Conservation (phyloP, 1,139 yeast genomes). For the Geotrichum europaeum region DNA sequence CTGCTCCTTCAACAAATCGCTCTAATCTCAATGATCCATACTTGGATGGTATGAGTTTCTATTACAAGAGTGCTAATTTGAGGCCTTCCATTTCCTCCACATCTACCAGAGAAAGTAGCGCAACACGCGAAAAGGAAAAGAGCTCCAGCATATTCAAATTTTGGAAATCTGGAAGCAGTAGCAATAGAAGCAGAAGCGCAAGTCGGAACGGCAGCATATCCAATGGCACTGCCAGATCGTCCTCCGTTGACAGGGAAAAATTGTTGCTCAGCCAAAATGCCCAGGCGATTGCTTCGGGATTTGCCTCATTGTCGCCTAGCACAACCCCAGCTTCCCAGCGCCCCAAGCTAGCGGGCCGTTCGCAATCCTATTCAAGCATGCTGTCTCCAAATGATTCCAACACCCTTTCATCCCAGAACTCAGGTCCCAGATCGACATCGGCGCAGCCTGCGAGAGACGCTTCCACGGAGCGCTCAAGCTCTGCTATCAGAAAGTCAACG, state of each 20-base stretch:
- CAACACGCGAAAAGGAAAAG: slow-evolving; percentile 1
- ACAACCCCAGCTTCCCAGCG: background rate
- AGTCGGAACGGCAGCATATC: background rate
- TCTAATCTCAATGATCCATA: slow-evolving; percentile 1
- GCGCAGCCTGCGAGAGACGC: background rate
- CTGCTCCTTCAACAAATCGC: background rate
- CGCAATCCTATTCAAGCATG: slow-evolving; percentile 7
- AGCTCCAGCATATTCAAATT: background rate
- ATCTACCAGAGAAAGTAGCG: background rate
- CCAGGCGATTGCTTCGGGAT: slow-evolving; percentile 1
- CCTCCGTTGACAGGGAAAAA: slow-evolving; percentile 2
- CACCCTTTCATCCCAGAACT: background rate
- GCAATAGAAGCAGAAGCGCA: background rate
- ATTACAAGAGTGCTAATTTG: slow-evolving; percentile 1
- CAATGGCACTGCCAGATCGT: background rate
- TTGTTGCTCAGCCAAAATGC: slow-evolving; percentile 1
- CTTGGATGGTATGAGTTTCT: slow-evolving; percentile 1
- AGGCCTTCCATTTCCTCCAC: slow-evolving; percentile 1
- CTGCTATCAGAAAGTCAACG: background rate
- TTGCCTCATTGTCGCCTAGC: background rate
- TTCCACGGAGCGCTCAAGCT: slow-evolving; percentile 16
- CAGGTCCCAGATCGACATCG: background rate
- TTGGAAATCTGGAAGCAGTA: background rate
- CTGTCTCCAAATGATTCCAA: background rate
- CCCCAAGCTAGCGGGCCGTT: slow-evolving; percentile 1